Conservation (phyloP, 768 basidiomycete genomes). For the Gloeostereum incarnatum region DNA sequence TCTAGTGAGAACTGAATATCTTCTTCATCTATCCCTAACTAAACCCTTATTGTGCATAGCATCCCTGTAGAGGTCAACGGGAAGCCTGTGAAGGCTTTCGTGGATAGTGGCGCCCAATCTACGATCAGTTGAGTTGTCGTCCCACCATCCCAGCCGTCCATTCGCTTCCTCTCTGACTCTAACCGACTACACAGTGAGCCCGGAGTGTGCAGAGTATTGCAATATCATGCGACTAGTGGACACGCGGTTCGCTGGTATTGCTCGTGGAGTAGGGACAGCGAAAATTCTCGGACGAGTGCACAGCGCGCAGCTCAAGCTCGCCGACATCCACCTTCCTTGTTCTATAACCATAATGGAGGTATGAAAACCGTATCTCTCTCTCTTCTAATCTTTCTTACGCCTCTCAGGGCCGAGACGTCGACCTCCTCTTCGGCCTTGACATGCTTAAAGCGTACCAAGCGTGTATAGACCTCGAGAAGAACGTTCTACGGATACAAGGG, state of each 20-base stretch:
- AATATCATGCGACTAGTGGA: conserved; percentile 94
- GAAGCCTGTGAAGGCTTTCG: conserved; percentile 87
- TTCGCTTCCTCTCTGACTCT: neutral
- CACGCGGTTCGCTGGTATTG: conserved; percentile 79
- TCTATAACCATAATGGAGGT: conserved; percentile 96
- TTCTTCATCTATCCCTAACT: conserved; percentile 3
- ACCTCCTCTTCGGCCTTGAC: conserved; percentile 96
- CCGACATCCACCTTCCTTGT: conserved; percentile 78
- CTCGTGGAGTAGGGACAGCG: conserved; percentile 90
- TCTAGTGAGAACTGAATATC: conserved; percentile 57
- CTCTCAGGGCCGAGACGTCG: conserved; percentile 75
- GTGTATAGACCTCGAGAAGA: conserved; percentile 87
- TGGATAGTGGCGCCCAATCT: conserved; percentile 94
- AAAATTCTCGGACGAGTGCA: conserved; percentile 92
- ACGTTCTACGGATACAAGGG: conserved; percentile 85
- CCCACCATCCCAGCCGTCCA: too few species aligned
- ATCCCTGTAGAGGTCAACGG: conserved; percentile 92
- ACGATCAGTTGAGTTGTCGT: conserved; percentile 94
- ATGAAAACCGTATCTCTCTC: conserved; percentile 7
- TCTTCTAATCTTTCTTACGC: neutral
- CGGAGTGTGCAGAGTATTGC: conserved; percentile 84
- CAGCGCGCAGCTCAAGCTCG: conserved; percentile 84
- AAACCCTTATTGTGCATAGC: conserved; percentile 26
- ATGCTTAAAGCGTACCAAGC: conserved; percentile 98
- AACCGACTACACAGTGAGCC: conserved; percentile 54